phyloP scores from a whole-genome alignment of 164 flowering plant species.

The Dillenia turbinata region DNA sequence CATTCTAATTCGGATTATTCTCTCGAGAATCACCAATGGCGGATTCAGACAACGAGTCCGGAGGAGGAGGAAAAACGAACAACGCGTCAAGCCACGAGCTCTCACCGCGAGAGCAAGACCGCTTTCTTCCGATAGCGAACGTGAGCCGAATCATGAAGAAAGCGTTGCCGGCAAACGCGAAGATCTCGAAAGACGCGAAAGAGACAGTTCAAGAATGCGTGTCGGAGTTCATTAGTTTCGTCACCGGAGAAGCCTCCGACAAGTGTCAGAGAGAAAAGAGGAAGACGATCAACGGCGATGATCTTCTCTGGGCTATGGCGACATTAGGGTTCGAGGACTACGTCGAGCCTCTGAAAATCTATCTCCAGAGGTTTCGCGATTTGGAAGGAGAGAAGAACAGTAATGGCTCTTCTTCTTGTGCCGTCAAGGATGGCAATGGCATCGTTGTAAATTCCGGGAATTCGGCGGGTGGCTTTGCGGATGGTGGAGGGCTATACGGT shows the following conservation, averaged over 20 bases:
- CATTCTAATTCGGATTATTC: not conserved
- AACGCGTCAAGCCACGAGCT: conserved; percentile 21
- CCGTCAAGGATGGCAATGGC: conserved; percentile 10
- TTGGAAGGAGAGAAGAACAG: conserved; percentile 43
- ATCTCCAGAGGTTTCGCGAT: conserved; percentile 47
- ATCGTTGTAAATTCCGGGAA: conserved; percentile 13
- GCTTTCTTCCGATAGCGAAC: conserved; percentile 57
- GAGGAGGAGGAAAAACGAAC: conserved; percentile 23
- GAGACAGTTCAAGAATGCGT: conserved; percentile 70
- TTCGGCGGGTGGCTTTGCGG: conserved; percentile 6
- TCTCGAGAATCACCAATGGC: conserved; percentile 25
- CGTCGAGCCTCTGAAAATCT: conserved; percentile 51
- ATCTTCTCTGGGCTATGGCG: conserved; percentile 63
- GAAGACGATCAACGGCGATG: conserved; percentile 65
- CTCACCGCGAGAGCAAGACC: conserved; percentile 52
- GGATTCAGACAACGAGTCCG: conserved; percentile 55
- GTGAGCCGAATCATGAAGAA: conserved; percentile 67
- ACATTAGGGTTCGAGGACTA: conserved; percentile 62
- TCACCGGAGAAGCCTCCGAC: conserved; percentile 61
- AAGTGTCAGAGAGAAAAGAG: conserved; percentile 63
- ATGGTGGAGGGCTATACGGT: conserved; percentile 15
- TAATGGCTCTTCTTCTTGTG: too few relatives aligned
- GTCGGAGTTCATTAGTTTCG: conserved; percentile 63
- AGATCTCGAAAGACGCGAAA: conserved; percentile 62
- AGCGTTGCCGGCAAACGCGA: conserved; percentile 53